These are phyloP conservation scores for Trichocomaceae sp. DNA, from an alignment of 2,329 filamentous ascomycete species.

Conservation along the genomic window DNA sequence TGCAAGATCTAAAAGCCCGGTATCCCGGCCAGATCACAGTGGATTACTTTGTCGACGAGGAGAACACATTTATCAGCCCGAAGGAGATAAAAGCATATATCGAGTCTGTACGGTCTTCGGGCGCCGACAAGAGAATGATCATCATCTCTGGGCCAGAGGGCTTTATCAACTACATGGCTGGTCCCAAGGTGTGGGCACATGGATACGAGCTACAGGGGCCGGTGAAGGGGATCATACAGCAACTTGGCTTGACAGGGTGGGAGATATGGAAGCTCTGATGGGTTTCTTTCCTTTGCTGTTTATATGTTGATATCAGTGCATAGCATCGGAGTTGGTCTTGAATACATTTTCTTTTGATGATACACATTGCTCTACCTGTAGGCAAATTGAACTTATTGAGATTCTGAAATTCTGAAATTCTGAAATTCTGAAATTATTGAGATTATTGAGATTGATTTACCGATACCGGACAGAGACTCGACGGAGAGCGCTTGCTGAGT, in stretches of 20 bases:
- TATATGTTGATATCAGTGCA: slow-evolving; percentile 3
- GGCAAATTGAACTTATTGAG: too few species aligned
- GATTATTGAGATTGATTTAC: too few species aligned
- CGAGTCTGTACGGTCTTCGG: slow-evolving; percentile 17
- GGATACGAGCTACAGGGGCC: slow-evolving; percentile 70
- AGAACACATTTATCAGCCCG: slow-evolving; percentile 59
- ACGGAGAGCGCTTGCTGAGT: slow-evolving; percentile 11
- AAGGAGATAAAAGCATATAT: slow-evolving; percentile 40
- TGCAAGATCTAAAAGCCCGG: slow-evolving; percentile 55
- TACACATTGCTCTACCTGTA: background rate
- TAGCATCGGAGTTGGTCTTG: slow-evolving; percentile 14
- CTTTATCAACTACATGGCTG: slow-evolving; percentile 74
- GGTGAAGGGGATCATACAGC: slow-evolving; percentile 60
- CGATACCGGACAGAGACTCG: slow-evolving; percentile 8
- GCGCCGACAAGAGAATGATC: slow-evolving; percentile 48
- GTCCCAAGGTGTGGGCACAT: slow-evolving; percentile 66
- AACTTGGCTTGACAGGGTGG: slow-evolving; percentile 54
- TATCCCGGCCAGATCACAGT: slow-evolving; percentile 56
- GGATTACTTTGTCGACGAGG: slow-evolving; percentile 76
- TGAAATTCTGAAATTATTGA: too few species aligned
- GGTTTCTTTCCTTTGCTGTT: background rate
- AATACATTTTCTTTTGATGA: background rate
- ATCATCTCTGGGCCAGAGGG: slow-evolving; percentile 86
- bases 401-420: too few species aligned
- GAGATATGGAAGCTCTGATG: slow-evolving; percentile 52